A percentile compares a stretch with the other conserved stretches of the same genome.
Conservation (phyloP, 2,329 filamentous ascomycete genomes). For the Verruconis gallopava region DNA sequence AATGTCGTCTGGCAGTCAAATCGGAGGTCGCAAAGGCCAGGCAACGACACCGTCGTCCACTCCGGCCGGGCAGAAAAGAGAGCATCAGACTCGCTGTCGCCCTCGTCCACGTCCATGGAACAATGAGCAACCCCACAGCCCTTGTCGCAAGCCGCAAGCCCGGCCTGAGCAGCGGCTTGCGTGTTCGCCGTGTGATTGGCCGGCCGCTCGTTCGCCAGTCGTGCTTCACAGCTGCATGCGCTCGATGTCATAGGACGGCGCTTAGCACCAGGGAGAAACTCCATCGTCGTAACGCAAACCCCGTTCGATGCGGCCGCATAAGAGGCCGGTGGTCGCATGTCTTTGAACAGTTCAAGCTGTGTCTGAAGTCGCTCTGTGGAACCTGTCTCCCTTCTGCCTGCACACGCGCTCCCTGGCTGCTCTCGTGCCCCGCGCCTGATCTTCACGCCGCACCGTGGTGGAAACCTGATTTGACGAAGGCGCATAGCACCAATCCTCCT, state of each 20-base stretch:
- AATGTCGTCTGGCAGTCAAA: no score
- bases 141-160: no score
- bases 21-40: no score
- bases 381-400: not conserved
- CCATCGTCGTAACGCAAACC: not conserved
- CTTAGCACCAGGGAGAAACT: not conserved
- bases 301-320: not conserved
- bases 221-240: not conserved
- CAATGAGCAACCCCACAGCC: no score
- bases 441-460: not conserved
- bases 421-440: not conserved
- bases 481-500: not conserved
- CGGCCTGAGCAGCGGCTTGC: not conserved
- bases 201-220: not conserved
- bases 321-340: not conserved
- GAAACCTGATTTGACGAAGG: not conserved
- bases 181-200: not conserved
- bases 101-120: no score
- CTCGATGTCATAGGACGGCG: not conserved
- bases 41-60: no score
- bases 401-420: not conserved
- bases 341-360: not conserved
- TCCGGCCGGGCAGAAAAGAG: no score
- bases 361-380: no score
- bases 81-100: no score